Base-by-base conservation (phyloP, 805 yeast genomes). In the Saturnispora serradocipensis region DNA sequence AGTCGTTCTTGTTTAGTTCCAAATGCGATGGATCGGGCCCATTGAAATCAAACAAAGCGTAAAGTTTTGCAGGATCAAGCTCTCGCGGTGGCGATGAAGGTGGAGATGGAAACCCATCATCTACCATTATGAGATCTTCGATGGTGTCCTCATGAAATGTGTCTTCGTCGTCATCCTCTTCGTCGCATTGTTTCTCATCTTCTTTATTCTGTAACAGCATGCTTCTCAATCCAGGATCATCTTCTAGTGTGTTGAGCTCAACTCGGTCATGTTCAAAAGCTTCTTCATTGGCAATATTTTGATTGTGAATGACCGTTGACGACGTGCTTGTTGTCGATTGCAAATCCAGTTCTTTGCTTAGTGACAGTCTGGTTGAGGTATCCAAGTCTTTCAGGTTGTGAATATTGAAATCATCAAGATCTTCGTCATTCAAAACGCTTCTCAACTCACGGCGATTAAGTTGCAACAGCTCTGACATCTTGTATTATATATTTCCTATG, bases 21-120 rank as follows among this genome's bases (percentile, higher is more conserved):
- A 96, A 85, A 68, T 91, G 99, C 45, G 93, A 88, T 4, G 91
- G 89, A 62, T 89, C 97, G 5, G 96, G 95, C 1, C 97, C 98
- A 48, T 75, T 76, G 60, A 93, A 91, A 48, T 89, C 89, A 59
- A 85, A 88, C 32, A 90, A 69, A 0, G 97, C 97, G 65, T 90
- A 90, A 28, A 90, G 72, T 61, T 84, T 83, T 48, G 77, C 84
- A 6, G 95, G 95, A 63, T 87, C 89, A 51, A 90, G 68, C 58
- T 87, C 95, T 53, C 77, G 75, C 3, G 95, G 93, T 2, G 95
- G 93, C 16, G 86, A 78, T 16, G 86, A 71, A 6, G 87, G 85
- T n/a, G 88, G 86, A 42, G 86, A 80, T 11, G 85, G 81, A 28
- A 69, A 58, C 46, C 71, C 65, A 53, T 65, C 61, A 50, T 76